These are phyloP conservation scores for Nicotiana tabacum DNA, from an alignment of 257 asterid genomes.

Conservation along the genomic window DNA sequence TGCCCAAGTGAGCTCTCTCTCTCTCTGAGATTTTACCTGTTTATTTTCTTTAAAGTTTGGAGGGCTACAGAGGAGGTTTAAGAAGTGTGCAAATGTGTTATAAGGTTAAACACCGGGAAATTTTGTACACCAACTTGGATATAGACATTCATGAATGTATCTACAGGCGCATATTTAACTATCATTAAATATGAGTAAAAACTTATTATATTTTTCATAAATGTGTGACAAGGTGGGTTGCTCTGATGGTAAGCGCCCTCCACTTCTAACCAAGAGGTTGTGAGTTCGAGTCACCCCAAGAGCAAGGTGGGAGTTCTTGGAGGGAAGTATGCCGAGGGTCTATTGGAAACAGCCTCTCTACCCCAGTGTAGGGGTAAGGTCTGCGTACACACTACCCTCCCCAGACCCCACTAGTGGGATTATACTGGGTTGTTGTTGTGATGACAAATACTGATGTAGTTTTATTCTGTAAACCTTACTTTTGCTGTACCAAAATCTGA, in stretches of 20 bases:
- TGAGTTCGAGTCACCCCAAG: no score
- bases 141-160: slow-evolving; percentile 1
- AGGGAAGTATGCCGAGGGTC: no score
- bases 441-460: background rate
- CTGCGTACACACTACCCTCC: no score
- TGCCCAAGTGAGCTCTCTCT: slow-evolving; percentile 44
- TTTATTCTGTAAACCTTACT: background rate
- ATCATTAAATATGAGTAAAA: background rate
- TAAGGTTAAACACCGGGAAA: background rate
- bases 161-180: background rate
- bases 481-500: background rate
- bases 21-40: background rate
- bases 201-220: background rate
- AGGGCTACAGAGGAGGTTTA: background rate
- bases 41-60: background rate
- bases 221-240: background rate
- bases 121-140: background rate
- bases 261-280: no score
- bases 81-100: background rate
- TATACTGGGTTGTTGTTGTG: no score
- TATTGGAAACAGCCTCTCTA: no score
- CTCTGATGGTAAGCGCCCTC: no score
- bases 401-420: no score
- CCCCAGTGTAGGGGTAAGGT: no score
- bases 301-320: no score